Percentiles rank a stretch among this genome's conserved stretches.
Conservation (phyloP, 139 green algal species). For the Astrephomene gubernaculifera region DNA sequence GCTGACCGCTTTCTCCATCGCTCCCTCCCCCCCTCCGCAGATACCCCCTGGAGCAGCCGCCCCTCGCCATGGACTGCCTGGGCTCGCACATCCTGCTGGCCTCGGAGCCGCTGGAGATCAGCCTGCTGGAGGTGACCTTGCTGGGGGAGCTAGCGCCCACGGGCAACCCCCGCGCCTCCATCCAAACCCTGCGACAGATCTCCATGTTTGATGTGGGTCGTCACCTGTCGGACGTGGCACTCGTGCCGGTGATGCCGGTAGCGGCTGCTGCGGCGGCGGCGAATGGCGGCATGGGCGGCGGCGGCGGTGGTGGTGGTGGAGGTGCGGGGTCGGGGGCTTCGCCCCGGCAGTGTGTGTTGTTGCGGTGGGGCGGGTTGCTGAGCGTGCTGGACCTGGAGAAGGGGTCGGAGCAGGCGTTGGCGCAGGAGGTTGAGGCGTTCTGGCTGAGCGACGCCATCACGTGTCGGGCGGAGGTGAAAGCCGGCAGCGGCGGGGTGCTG, state of each 20-base stretch:
- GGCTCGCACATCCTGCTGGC: constrained; percentile 82
- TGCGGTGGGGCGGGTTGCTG: constrained; percentile 86
- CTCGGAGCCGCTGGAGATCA: constrained; percentile 82
- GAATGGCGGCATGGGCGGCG: not conserved
- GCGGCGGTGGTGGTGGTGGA: not conserved
- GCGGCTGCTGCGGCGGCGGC: constrained; percentile 7
- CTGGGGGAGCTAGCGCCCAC: constrained; percentile 63
- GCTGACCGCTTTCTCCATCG: too few species aligned
- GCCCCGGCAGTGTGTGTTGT: constrained; percentile 81
- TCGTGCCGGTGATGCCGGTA: constrained; percentile 41
- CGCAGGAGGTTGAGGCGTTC: constrained; percentile 76
- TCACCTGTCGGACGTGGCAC: constrained; percentile 63
- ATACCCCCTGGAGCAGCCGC: constrained; percentile 65
- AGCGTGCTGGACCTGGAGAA: constrained; percentile 88
- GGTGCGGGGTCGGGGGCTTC: constrained; percentile 1
- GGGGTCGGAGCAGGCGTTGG: constrained; percentile 74
- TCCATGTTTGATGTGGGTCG: constrained; percentile 80
- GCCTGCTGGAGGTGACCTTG: constrained; percentile 78
- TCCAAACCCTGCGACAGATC: constrained; percentile 78
- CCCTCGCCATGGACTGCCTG: constrained; percentile 86
- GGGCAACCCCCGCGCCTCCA: constrained; percentile 53
- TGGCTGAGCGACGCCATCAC: constrained; percentile 72
- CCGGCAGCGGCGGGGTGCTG: not conserved
- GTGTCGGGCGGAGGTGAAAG: not conserved
- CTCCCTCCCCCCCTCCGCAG: not conserved